Percentiles rank a stretch among this genome's conserved stretches.
These are phyloP conservation scores for Torrubiellomyces zombiae DNA, from an alignment of 2,329 filamentous ascomycete species.

Conservation along the genomic window DNA sequence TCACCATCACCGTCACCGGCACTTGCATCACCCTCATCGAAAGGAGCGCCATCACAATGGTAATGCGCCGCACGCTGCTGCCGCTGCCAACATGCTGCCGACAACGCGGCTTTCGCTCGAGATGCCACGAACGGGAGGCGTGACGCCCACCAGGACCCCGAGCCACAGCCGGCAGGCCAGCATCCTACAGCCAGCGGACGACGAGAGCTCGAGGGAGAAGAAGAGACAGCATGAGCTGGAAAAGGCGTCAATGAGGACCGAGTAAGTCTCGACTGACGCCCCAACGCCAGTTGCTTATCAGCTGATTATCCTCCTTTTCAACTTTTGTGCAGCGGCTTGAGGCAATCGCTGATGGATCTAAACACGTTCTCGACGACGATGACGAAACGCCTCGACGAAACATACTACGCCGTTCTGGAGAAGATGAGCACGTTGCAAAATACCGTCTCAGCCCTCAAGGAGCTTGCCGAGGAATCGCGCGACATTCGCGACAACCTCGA, in stretches of 20 bases:
- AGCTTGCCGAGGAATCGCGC: conserved; percentile 45
- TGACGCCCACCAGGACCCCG: conserved; percentile 25
- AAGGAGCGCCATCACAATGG: conserved; percentile 14
- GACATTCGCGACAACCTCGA: conserved; percentile 43
- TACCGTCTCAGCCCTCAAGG: conserved; percentile 47
- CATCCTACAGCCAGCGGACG: conserved; percentile 16
- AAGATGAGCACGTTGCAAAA: conserved; percentile 47
- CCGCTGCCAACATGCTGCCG: conserved; percentile 7
- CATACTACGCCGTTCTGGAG: conserved; percentile 57
- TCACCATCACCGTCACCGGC: conserved; percentile 17
- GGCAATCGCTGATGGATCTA: conserved; percentile 35
- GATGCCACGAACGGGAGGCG: conserved; percentile 25
- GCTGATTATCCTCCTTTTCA: conserved; percentile 8
- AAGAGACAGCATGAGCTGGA: conserved; percentile 21
- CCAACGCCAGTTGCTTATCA: too few species aligned
- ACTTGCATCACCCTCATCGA: conserved; percentile 14
- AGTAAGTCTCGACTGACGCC: conserved; percentile 11
- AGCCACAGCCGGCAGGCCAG: conserved; percentile 27
- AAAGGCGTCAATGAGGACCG: conserved; percentile 12
- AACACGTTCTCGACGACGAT: conserved; percentile 43
- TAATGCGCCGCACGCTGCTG: conserved; percentile 7
- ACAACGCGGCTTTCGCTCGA: conserved; percentile 26
- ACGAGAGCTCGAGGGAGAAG: conserved; percentile 19
- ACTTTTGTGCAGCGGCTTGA: conserved; percentile 25
- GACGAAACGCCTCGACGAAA: conserved; percentile 52